Conservation (phyloP, 768 basidiomycete genomes). For the Boletus sp. region DNA sequence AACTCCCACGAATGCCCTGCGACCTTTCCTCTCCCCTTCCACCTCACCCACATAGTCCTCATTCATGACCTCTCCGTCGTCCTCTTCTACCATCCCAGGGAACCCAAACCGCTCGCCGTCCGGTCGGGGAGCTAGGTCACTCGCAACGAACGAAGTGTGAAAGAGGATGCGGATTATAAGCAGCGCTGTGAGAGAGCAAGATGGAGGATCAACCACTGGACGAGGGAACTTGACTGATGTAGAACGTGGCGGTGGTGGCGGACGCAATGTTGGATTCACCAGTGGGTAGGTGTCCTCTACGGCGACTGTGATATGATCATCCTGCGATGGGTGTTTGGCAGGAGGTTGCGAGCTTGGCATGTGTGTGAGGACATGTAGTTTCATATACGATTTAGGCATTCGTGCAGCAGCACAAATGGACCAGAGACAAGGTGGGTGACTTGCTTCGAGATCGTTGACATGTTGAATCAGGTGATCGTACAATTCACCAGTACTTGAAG, state of each 20-base stretch:
- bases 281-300: constrained; percentile 54
- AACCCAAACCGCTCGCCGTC: constrained; percentile 90
- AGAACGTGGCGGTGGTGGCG: constrained; percentile 67
- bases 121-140: constrained; percentile 60
- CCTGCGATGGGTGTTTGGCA: constrained; percentile 64
- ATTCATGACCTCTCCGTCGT: constrained; percentile 57
- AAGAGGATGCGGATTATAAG: constrained; percentile 83
- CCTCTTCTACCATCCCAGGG: constrained; percentile 75
- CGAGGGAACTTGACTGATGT: constrained; percentile 56
- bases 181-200: constrained; percentile 74
- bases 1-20: constrained; percentile 64
- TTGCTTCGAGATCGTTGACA: constrained; percentile 41
- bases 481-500: constrained; percentile 58
- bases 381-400: constrained; percentile 50
- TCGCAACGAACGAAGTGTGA: constrained; percentile 69
- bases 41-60: constrained; percentile 41
- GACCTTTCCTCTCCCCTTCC: constrained; percentile 70
- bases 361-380: constrained; percentile 74
- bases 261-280: constrained; percentile 61
- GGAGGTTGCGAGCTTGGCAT: constrained; percentile 56
- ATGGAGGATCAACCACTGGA: constrained; percentile 62
- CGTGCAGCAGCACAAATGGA: constrained; percentile 52
- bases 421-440: constrained; percentile 66
- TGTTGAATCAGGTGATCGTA: constrained; percentile 70
- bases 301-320: constrained; percentile 70